These are phyloP conservation scores for Blastobotrys elegans DNA, from an alignment of 1,139 yeast genomes.

Conservation along the genomic window DNA sequence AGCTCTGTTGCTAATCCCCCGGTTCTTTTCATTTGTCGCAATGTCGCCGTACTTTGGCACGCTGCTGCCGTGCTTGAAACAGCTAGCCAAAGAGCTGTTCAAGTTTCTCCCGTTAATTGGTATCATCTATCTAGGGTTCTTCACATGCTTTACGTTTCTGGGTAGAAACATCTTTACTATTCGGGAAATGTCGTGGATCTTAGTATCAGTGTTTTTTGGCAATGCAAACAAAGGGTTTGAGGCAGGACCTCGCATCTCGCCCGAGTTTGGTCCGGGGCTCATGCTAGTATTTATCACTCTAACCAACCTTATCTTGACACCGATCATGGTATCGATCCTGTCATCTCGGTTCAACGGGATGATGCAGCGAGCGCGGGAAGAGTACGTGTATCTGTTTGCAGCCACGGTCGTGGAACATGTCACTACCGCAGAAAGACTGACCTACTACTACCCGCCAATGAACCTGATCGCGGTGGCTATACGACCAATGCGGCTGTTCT, in stretches of 20 bases:
- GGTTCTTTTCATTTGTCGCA: constrained; percentile 32
- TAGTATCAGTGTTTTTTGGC: constrained; percentile 34
- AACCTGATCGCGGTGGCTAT: constrained; percentile 29
- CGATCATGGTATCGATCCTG: constrained; percentile 33
- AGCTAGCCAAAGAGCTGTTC: constrained; percentile 31
- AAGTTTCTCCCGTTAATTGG: constrained; percentile 32
- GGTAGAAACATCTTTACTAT: constrained; percentile 30
- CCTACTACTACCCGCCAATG: constrained; percentile 35
- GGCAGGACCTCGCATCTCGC: constrained; percentile 29
- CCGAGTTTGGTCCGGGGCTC: constrained; percentile 31
- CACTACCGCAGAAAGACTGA: constrained; percentile 32
- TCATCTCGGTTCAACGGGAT: constrained; percentile 31
- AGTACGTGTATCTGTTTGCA: constrained; percentile 30
- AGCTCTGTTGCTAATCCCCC: constrained; percentile 32
- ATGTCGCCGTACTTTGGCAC: constrained; percentile 36
- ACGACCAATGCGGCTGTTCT: constrained; percentile 29
- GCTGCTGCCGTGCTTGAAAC: constrained; percentile 31
- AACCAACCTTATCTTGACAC: constrained; percentile 30
- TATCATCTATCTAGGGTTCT: constrained; percentile 32
- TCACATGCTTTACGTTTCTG: constrained; percentile 33
- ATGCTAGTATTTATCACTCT: constrained; percentile 32
- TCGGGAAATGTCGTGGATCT: constrained; percentile 32
- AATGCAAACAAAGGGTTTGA: constrained; percentile 32
- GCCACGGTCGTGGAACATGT: constrained; percentile 31
- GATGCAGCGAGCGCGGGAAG: constrained; percentile 34